Percentiles rank a stretch among this genome's conserved stretches.
phyloP scores from a whole-genome alignment of 768 basidiomycete genomes.

The Amanita fuliginea region DNA sequence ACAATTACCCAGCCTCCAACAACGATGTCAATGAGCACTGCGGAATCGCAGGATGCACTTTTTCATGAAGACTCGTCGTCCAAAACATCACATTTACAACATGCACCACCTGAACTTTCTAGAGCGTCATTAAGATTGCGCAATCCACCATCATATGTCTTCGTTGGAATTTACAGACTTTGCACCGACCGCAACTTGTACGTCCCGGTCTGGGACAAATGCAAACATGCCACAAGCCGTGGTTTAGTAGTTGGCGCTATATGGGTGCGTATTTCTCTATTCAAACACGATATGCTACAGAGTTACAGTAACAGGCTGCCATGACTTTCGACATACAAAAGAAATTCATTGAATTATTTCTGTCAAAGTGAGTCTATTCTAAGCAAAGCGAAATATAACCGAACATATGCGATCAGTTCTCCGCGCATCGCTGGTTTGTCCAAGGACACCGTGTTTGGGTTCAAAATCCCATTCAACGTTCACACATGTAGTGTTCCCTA shows the following conservation, averaged over 20 bases:
- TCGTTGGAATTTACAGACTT: conserved; percentile 79
- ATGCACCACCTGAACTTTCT: conserved; percentile 35
- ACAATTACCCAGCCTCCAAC: background rate
- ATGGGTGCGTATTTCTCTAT: conserved; percentile 42
- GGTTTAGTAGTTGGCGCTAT: conserved; percentile 57
- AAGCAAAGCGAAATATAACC: background rate
- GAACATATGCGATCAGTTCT: conserved; percentile 29
- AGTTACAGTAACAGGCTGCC: conserved; percentile 31
- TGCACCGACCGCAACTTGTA: conserved; percentile 62
- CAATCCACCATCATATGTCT: conserved; percentile 74
- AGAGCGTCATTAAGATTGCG: conserved; percentile 52
- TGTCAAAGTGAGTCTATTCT: conserved; percentile 39
- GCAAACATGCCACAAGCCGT: conserved; percentile 62
- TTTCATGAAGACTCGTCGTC: conserved; percentile 12
- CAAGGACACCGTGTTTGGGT: conserved; percentile 53
- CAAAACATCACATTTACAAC: conserved; percentile 5
- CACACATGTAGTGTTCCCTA: conserved; percentile 46
- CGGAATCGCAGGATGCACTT: conserved; percentile 20
- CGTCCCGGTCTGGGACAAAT: conserved; percentile 76
- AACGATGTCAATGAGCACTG: conserved; percentile 7
- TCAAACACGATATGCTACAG: background rate
- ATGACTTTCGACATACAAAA: conserved; percentile 66
- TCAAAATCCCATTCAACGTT: conserved; percentile 52
- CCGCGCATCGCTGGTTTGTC: conserved; percentile 54
- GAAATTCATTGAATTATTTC: conserved; percentile 52